A percentile compares a stretch with the other conserved stretches of the same genome.
Evolutionary conservation across 2,329 filamentous ascomycete genomes (phyloP).

Genomic region (Pseudogymnoascus destructans): DNA sequence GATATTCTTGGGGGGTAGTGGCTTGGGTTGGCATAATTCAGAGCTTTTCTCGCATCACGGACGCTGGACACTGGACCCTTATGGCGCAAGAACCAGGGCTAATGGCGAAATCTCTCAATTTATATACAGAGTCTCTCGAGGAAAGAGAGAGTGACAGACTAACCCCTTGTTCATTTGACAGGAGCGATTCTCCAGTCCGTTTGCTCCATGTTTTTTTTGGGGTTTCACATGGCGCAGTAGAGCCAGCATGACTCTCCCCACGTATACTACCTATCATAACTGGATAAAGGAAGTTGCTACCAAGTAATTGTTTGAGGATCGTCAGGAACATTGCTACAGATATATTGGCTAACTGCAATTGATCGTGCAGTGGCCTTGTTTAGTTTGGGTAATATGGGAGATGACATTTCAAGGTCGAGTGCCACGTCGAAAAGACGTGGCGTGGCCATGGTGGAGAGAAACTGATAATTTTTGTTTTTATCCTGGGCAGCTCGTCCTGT

Average conservation of each 20-base stretch:
- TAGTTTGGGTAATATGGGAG: background rate
- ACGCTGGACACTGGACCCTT: background rate
- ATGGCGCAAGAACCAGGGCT: slow-evolving; percentile 7
- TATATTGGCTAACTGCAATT: background rate
- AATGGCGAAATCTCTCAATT: slow-evolving; percentile 7
- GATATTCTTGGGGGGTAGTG: background rate
- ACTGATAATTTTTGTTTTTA: slow-evolving; percentile 1
- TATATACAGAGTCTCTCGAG: background rate
- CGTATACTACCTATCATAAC: background rate
- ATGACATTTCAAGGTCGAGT: slow-evolving; percentile 1
- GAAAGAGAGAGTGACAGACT: background rate
- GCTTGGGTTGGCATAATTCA: background rate
- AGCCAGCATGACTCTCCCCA: background rate
- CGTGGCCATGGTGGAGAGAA: background rate
- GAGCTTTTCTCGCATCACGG: background rate
- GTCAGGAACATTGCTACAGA: slow-evolving; percentile 2
- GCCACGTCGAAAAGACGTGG: slow-evolving; percentile 3
- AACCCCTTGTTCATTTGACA: background rate
- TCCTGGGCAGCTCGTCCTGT: background rate
- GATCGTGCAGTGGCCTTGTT: background rate
- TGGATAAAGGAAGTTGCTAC: background rate
- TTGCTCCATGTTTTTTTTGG: background rate
- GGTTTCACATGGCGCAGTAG: background rate
- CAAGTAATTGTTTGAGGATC: background rate
- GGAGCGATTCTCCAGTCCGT: background rate